These are phyloP conservation scores for Friedmanniomyces endolithicus DNA, from an alignment of 495 filamentous ascomycete species.

Conservation along the genomic window DNA sequence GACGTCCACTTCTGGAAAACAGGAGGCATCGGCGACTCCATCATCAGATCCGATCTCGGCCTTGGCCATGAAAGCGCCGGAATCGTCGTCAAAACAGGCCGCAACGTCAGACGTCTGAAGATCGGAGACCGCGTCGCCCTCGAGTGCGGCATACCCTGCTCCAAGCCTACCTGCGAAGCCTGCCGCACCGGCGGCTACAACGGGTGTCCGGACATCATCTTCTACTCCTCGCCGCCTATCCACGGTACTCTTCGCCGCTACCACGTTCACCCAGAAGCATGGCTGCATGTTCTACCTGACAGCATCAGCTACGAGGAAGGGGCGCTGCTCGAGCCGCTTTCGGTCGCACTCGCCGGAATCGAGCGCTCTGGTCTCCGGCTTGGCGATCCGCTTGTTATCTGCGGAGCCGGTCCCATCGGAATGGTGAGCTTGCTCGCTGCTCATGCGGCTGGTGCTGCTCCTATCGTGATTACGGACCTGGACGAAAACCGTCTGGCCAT, in stretches of 20 bases:
- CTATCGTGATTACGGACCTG: slow-evolving; percentile 23
- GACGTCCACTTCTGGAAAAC: slow-evolving; percentile 22
- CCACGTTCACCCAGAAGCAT: slow-evolving; percentile 17
- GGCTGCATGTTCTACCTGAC: slow-evolving; percentile 20
- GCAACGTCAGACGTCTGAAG: slow-evolving; percentile 11
- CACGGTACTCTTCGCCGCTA: slow-evolving; percentile 21
- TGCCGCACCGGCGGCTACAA: slow-evolving; percentile 23
- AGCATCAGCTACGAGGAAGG: slow-evolving; percentile 23
- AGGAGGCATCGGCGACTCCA: slow-evolving; percentile 15
- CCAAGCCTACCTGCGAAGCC: slow-evolving; percentile 16
- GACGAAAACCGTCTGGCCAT: slow-evolving; percentile 17
- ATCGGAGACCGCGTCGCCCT: slow-evolving; percentile 20
- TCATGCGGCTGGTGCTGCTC: slow-evolving; percentile 19
- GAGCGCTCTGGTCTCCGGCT: slow-evolving; percentile 19
- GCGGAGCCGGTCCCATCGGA: slow-evolving; percentile 23
- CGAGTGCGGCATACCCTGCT: slow-evolving; percentile 22
- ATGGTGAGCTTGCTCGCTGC: slow-evolving; percentile 21
- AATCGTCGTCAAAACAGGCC: slow-evolving; percentile 15
- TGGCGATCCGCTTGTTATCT: slow-evolving; percentile 19
- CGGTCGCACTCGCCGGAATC: slow-evolving; percentile 21
- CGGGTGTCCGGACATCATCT: slow-evolving; percentile 18
- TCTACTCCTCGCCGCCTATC: slow-evolving; percentile 19
- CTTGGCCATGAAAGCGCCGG: slow-evolving; percentile 22
- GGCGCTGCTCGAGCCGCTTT: slow-evolving; percentile 23
- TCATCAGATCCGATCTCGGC: slow-evolving; percentile 7